Percentiles rank a stretch among this genome's conserved stretches.
Conservation (phyloP, 805 yeast genomes). For the Lachancea sp. region DNA sequence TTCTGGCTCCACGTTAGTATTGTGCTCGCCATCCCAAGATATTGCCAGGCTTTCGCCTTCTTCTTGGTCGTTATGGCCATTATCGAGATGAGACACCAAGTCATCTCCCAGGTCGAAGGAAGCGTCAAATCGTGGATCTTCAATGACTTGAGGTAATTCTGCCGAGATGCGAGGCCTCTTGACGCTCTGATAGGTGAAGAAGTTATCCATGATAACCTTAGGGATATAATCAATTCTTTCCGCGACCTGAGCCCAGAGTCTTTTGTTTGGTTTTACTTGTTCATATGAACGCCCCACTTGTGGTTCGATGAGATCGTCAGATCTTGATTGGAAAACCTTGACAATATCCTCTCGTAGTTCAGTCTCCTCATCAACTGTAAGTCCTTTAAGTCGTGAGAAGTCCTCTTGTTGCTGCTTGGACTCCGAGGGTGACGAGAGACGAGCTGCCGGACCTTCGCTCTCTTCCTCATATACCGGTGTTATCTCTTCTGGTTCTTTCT, state of each 20-base stretch:
- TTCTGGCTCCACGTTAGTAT: constrained; percentile 6
- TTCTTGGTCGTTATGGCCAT: neutral
- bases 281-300: neutral
- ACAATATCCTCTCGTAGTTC: constrained; percentile 18
- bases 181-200: constrained; percentile 15
- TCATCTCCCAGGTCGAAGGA: constrained; percentile 23
- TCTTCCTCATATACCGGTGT: constrained; percentile 29
- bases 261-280: constrained; percentile 11
- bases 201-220: constrained; percentile 10
- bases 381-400: constrained; percentile 12
- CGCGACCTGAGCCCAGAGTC: constrained; percentile 21
- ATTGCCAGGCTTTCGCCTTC: constrained; percentile 3
- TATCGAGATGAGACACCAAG: constrained; percentile 7
- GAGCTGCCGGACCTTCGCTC: constrained; percentile 23
- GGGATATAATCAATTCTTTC: constrained; percentile 20
- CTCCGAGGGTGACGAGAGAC: constrained; percentile 13
- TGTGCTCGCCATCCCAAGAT: constrained; percentile 1
- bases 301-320: neutral
- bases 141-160: constrained; percentile 8
- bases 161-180: constrained; percentile 15
- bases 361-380: constrained; percentile 18
- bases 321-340: constrained; percentile 5
- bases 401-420: constrained; percentile 9
- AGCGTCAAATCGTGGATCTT: constrained; percentile 20
- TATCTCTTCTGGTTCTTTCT: constrained; percentile 30